Evolutionary conservation across 23 red algal genomes (phyloP), one percentile per base, ranked within the genome.

Genomic region (Gracilaria gracilis): DNA sequence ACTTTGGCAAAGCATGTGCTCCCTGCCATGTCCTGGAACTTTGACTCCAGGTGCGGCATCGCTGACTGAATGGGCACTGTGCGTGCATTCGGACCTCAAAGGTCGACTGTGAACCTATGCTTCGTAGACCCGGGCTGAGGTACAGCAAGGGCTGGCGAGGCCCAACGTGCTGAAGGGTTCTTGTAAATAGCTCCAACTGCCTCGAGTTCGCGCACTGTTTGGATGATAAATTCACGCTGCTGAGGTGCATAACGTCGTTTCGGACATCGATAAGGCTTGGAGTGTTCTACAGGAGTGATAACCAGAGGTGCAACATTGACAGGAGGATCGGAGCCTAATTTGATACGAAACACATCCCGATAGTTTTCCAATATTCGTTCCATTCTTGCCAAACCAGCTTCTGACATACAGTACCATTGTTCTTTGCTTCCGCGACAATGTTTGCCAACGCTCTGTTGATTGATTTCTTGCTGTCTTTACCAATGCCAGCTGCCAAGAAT

Each of bases 11-110:
- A 86, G 9, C 61, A 40, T 9, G 37, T 86, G 62, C 61, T 71
- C 1, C 82, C 82, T 1, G 61, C 65, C 6, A 67, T 20, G 19
- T 86, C 82, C 40, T 66, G 61, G n/a, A 71, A 48, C 29, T 66
- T 71, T 0, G 82, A 69, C 4, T 86, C 33, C 46, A 86, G 38
- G 32, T 86, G 82, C 13, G 82, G 61, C 82, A 86, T 71, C 9
- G 61, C 58, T 11, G 58, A 86, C 8, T 34, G 25, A 20, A 72
- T 46, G 1, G 82, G 82, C 32, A 86, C 51, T 17, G 82, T 86
- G 7, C 40, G 13, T 9, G 16, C 19, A 38, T 73, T 86, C 8
- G 55, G 46, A 2, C 58, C 20, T 2, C 82, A 61, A 12, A 86
- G 51, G 65, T 86, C 65, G 3, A 72, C 82, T 0, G 62, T 86